Evolutionary conservation across 2,329 filamentous ascomycete genomes (phyloP), one percentile per base, ranked within the genome.

Genomic region (Colletotrichum gloeosporioides): DNA sequence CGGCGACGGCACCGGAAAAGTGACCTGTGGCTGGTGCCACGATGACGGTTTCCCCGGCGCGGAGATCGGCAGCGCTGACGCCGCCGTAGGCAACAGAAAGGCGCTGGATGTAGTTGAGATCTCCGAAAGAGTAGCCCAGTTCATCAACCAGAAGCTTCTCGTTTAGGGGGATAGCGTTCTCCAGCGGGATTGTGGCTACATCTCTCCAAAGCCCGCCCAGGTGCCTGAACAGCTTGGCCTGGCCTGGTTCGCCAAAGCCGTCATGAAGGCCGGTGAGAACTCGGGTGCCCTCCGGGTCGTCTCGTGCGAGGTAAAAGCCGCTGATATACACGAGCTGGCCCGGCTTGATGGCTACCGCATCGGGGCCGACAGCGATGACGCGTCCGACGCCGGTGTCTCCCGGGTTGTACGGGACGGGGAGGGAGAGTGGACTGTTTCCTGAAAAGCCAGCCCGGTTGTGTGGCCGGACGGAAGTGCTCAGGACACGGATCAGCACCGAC

Each of bases 11-110:
- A 10, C 89, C 86, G 1, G 89, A 86, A 77, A 87, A 91, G 0
- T 79, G 78, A 0, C 90, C 90, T 0, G 89, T 90, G 1, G 89
- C 89, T 0, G 90, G 89, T n/a, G 81, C 82, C 0, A 91, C 80
- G 36, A 91, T 81, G 27, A 91, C 82, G 0, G 85, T 88, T 75
- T 91, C 87, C 4, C 89, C 89, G 1, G 86, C 79, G 67, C 84
- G 80, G 15, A 90, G 72, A 8, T 82, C 80, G 66, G 88, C 82
- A 39, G 85, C 84, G 1, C 81, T 75, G 4, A 90, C 78, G 1
- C 87, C 88, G 8, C 88, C 89, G 73, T 85, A 89, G 0, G 86
- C 83, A 2, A 90, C 86, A 1, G 86, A 71, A 3, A 86, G 78
- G 4, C 80, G 77, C 12, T 77, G 62, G 7, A 89, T 73, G 22